Base-by-base conservation (phyloP, 2,329 filamentous ascomycete species). In the Albifimbria verrucaria region DNA sequence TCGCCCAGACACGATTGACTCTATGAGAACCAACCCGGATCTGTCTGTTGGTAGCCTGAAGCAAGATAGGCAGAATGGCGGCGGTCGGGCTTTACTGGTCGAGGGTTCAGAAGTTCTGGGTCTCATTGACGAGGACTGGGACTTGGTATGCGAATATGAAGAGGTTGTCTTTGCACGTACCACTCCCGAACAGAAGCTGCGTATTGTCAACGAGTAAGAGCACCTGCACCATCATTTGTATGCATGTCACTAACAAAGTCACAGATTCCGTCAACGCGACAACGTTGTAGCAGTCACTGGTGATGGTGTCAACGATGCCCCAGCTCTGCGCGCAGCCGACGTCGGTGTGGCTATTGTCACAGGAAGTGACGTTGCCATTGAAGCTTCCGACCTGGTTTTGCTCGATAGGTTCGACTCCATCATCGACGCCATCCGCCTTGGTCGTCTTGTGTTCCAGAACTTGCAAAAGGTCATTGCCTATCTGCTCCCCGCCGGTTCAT, bases 391-490 rank as follows among this genome's bases (percentile, higher is more conserved):
- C 55, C 81, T 89, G 42, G 82, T 89, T 2, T 71, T 89, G 2
- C 83, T 86, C 0, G 85, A 89, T 64, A 87, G 86, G 62, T 90
- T 90, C 55, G 85, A 86, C 24, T 85, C 81, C 23, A 89, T 89
- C 57, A 77, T 89, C 45, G 84, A 85, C 26, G 86, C 85, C 1
- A 85, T 89, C 50, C 69, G 70, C 7, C 66, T 71, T 1, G 71
- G 71, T 0, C 67, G 71, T 5, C 70, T 73, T 0, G 69, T 73
- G 7, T 72, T 74, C 58, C 70, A 74, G 55, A 74, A 74, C 41
- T 56, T 74, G 6, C 71, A 74, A 56, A 74, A 73, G 44, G 70
- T 74, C 22, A 73, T 74, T 48, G 66, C 70, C 1, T 74, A 74
- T 43, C 68, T 81, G 1, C 66, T 82, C 0, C 79, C 78, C 0